phyloP scores from a whole-genome alignment of 495 filamentous ascomycete species.

The Physcia stellaris region DNA sequence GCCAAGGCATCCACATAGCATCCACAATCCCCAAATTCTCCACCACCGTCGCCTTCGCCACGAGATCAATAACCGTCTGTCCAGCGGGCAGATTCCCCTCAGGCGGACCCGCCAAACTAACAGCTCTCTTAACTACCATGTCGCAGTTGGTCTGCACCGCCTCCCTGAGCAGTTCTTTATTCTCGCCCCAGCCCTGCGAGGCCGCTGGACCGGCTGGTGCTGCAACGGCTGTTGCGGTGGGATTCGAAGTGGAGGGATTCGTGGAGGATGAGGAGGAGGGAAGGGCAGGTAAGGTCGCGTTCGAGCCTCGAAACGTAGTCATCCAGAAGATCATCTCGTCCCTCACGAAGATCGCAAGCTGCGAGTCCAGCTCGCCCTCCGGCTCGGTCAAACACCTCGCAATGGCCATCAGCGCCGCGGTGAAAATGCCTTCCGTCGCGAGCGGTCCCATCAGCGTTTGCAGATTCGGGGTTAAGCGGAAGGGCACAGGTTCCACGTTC shows the following conservation, averaged over 20 bases:
- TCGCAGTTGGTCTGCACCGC: constrained; percentile 81
- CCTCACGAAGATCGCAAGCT: constrained; percentile 82
- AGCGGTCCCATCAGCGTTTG: constrained; percentile 92
- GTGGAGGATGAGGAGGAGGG: too few relatives aligned
- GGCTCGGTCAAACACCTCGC: constrained; percentile 91
- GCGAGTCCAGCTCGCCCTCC: constrained; percentile 74
- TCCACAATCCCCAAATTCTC: constrained; percentile 71
- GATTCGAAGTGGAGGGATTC: too few relatives aligned
- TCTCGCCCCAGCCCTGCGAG: constrained; percentile 54
- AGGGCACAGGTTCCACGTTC: constrained; percentile 87
- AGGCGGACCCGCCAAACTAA: constrained; percentile 55
- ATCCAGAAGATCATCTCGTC: constrained; percentile 99
- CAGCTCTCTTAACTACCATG: constrained; percentile 75
- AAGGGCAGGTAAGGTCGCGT: too few relatives aligned
- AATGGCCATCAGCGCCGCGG: constrained; percentile 84
- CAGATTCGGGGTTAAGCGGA: constrained; percentile 92
- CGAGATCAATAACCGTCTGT: constrained; percentile 88
- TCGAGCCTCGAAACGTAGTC: too few relatives aligned
- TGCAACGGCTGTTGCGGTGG: too few relatives aligned
- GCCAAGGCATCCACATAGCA: constrained; percentile 93
- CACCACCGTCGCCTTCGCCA: constrained; percentile 75
- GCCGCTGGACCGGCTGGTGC: too few relatives aligned
- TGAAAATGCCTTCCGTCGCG: constrained; percentile 88
- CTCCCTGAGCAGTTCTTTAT: constrained; percentile 68
- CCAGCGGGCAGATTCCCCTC: constrained; percentile 72